A percentile compares a stretch with the other conserved stretches of the same genome.
phyloP scores from a whole-genome alignment of 2,329 filamentous ascomycete species.

The Juglanconis oblonga region DNA sequence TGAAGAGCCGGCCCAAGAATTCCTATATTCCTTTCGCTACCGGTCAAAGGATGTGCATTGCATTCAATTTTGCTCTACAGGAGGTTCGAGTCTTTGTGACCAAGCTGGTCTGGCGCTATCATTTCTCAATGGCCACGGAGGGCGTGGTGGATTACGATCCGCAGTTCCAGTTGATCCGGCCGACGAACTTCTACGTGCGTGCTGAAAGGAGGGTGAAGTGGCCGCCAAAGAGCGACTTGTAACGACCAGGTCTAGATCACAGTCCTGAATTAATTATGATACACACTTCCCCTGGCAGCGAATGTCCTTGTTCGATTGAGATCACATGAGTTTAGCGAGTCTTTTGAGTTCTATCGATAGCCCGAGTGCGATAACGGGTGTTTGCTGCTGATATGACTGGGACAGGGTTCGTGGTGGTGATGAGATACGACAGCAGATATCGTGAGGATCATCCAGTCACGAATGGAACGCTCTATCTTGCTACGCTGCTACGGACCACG shows the following conservation, averaged over 20 bases:
- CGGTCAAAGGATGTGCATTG: slow-evolving; percentile 58
- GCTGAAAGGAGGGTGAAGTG: slow-evolving; percentile 48
- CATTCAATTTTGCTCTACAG: slow-evolving; percentile 62
- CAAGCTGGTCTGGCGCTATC: slow-evolving; percentile 58
- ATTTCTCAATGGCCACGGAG: slow-evolving; percentile 49
- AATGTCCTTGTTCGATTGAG: no score
- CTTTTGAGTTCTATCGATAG: no score
- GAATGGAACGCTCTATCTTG: no score
- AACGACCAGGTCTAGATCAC: neutral
- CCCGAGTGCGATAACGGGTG: no score
- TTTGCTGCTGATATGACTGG: no score
- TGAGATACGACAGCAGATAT: no score
- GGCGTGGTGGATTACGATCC: slow-evolving; percentile 56
- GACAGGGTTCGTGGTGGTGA: no score
- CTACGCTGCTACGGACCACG: no score
- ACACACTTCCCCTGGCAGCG: no score
- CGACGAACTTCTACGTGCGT: slow-evolving; percentile 51
- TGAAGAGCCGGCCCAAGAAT: slow-evolving; percentile 48
- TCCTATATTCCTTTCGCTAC: slow-evolving; percentile 58
- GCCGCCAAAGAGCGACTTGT: slow-evolving; percentile 31
- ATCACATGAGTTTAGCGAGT: no score
- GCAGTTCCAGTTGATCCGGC: slow-evolving; percentile 56
- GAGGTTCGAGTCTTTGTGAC: slow-evolving; percentile 59
- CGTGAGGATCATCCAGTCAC: no score
- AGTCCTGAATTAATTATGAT: neutral